Conservation (phyloP, 331 rosid species). For the Telfairia occidentalis region DNA sequence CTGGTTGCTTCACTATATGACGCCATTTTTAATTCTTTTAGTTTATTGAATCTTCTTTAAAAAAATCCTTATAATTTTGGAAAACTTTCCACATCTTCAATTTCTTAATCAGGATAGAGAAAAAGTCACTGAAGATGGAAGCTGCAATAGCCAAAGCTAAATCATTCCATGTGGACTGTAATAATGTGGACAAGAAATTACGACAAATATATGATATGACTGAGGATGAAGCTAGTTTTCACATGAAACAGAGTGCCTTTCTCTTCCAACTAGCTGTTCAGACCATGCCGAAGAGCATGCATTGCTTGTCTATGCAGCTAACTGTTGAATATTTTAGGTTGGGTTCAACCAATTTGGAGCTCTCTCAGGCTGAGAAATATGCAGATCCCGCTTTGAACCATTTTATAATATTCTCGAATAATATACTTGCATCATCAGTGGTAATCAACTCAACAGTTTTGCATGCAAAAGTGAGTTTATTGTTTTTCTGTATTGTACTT, state of each 20-base stretch:
- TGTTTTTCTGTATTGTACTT: conserved; percentile 13
- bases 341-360: conserved; percentile 30
- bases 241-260: conserved; percentile 93
- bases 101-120: conserved; percentile 49
- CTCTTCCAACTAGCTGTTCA: conserved; percentile 88
- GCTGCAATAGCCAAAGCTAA: conserved; percentile 53
- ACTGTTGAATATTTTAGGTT: conserved; percentile 84
- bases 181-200: conserved; percentile 90
- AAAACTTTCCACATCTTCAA: conserved; percentile 17
- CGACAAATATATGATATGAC: conserved; percentile 87
- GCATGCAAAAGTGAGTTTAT: conserved; percentile 58
- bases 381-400: conserved; percentile 58
- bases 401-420: conserved; percentile 70
- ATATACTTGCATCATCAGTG: conserved; percentile 78
- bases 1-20: background rate
- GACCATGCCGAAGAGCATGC: conserved; percentile 93
- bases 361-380: conserved; percentile 40
- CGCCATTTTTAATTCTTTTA: background rate
- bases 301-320: conserved; percentile 83
- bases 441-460: conserved; percentile 78
- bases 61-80: conserved; percentile 8
- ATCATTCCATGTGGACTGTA: conserved; percentile 64
- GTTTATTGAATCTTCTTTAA: conserved; percentile 1
- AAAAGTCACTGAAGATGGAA: conserved; percentile 52
- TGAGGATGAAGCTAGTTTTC: conserved; percentile 93